A percentile compares a stretch with the other conserved stretches of the same genome.
Conservation (phyloP, 441 rosid species). For the Cnidoscolus chayamansa region DNA sequence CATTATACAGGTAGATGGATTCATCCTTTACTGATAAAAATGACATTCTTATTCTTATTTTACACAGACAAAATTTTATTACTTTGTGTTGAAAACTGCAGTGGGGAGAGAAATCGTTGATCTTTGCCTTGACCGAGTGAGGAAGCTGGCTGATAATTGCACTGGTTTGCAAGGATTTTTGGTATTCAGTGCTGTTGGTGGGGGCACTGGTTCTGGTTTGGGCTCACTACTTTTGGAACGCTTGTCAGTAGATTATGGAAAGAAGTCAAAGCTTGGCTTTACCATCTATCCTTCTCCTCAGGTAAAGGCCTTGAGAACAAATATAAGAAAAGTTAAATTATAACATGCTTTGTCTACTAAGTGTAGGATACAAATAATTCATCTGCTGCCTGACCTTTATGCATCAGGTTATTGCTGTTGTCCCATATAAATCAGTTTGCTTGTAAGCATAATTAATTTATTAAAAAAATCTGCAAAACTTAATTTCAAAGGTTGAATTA, state of each 20-base stretch:
- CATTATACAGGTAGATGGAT: constrained; percentile 58
- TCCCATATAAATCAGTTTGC: not conserved
- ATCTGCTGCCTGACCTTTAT: not conserved
- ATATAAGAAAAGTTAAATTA: not conserved
- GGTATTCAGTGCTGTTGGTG: constrained; percentile 73
- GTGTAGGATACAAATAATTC: not conserved
- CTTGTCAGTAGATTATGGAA: constrained; percentile 75
- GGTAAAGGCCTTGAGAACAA: constrained; percentile 29
- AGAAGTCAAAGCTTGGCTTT: constrained; percentile 77
- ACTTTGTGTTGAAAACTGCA: constrained; percentile 31
- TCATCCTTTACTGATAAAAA: not conserved
- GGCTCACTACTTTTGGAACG: constrained; percentile 74
- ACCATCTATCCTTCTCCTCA: constrained; percentile 79
- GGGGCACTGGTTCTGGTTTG: constrained; percentile 81
- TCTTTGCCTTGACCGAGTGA: constrained; percentile 66
- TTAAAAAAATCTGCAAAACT: not conserved
- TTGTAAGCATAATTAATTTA: not conserved
- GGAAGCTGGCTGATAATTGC: constrained; percentile 78
- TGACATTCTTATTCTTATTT: not conserved
- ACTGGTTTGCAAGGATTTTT: constrained; percentile 82
- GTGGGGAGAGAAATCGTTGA: constrained; percentile 82
- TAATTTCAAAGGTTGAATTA: not conserved
- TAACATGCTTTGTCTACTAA: not conserved
- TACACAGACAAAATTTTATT: constrained; percentile 3
- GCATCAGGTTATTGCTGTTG: not conserved